Conservation (phyloP, 306 rosid species). For the Trichosanthes truncata region DNA sequence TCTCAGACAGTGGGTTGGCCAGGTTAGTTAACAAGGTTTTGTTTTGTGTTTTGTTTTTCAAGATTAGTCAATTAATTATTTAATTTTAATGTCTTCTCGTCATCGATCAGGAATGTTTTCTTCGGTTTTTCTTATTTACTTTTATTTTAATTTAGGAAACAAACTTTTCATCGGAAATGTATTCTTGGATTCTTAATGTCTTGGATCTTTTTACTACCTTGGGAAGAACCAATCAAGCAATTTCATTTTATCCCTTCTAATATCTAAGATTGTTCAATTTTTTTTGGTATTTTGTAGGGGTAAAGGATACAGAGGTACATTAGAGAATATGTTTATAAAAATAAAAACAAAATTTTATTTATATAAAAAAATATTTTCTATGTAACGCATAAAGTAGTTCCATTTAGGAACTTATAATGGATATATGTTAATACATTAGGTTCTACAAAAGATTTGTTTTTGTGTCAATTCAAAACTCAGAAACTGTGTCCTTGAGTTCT, state of each 20-base stretch:
- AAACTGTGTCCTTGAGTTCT: not conserved
- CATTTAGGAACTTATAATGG: not conserved
- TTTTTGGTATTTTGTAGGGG: not conserved
- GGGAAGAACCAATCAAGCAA: not conserved
- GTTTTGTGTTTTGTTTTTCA: not conserved
- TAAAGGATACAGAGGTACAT: not conserved
- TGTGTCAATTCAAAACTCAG: not conserved
- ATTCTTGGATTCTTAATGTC: not conserved
- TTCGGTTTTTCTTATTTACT: not conserved
- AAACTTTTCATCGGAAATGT: not conserved
- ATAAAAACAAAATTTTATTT: not conserved
- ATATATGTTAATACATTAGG: not conserved
- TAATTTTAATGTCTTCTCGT: not conserved
- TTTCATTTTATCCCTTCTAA: not conserved
- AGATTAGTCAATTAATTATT: not conserved
- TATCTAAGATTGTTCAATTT: not conserved
- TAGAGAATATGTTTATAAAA: not conserved
- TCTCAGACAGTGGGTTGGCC: conserved; percentile 98
- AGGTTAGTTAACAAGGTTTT: conserved; percentile 41
- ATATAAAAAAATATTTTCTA: not conserved
- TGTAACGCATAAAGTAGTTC: not conserved
- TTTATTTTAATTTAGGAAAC: not conserved
- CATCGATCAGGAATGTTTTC: not conserved
- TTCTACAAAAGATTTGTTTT: not conserved
- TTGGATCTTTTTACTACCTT: not conserved